These are phyloP conservation scores for Bauhinia variegata DNA, from an alignment of 306 rosid genomes.

Conservation along the genomic window DNA sequence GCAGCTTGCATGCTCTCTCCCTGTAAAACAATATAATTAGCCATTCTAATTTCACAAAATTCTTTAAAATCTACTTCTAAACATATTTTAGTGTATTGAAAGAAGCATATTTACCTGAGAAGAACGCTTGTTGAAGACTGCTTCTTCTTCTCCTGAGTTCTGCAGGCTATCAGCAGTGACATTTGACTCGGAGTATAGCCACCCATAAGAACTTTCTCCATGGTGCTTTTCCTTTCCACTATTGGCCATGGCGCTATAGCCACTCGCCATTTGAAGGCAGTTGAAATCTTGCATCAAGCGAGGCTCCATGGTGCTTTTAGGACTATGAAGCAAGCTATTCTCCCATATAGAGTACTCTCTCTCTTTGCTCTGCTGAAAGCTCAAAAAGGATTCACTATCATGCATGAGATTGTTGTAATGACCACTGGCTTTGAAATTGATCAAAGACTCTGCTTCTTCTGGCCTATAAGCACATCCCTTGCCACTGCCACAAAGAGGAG, in stretches of 20 bases:
- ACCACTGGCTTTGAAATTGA: conserved; percentile 57
- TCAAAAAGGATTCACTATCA: conserved; percentile 58
- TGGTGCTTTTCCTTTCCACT: conserved; percentile 41
- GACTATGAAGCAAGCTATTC: conserved; percentile 31
- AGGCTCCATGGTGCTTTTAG: conserved; percentile 31
- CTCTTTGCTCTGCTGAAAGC: conserved; percentile 57
- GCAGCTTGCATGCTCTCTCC: conserved; percentile 50
- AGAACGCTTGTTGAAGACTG: conserved; percentile 53
- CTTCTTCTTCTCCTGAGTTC: conserved; percentile 44
- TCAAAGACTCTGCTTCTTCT: conserved; percentile 57
- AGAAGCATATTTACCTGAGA: conserved; percentile 48
- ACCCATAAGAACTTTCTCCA: conserved; percentile 53
- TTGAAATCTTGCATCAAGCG: conserved; percentile 46
- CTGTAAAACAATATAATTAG: conserved; percentile 42
- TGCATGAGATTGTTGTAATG: conserved; percentile 21
- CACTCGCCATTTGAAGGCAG: conserved; percentile 57
- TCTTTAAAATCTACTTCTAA: conserved; percentile 12
- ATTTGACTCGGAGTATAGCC: conserved; percentile 61
- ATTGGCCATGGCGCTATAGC: conserved; percentile 41
- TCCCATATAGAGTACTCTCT: conserved; percentile 45
- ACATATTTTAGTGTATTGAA: background rate
- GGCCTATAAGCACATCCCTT: conserved; percentile 38
- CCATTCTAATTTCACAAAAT: conserved; percentile 13
- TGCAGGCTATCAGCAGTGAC: conserved; percentile 45
- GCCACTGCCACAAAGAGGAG: conserved; percentile 37